Evolutionary conservation across 306 rosid species (phyloP).

Genomic region (Cucumis cinereus): DNA sequence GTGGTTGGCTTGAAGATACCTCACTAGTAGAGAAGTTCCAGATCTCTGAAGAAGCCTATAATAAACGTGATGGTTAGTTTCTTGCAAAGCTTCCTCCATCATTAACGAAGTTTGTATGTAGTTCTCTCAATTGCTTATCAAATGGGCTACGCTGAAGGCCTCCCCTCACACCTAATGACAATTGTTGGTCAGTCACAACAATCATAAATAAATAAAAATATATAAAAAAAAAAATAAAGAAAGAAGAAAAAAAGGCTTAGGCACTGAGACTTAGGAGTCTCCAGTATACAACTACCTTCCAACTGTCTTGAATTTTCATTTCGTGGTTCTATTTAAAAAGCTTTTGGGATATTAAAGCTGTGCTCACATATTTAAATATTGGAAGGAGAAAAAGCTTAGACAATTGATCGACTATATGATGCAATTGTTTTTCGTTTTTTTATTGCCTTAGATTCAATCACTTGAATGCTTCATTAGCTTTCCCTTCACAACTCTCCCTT

Average conservation of each 20-base stretch:
- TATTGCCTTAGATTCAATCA: background rate
- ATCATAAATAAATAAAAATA: too few species aligned
- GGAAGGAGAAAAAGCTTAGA: too few species aligned
- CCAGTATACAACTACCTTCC: background rate
- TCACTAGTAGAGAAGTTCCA: conserved; percentile 74
- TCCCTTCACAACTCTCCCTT: background rate
- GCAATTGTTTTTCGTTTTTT: background rate
- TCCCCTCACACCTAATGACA: background rate
- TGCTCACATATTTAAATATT: background rate
- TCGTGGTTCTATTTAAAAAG: background rate
- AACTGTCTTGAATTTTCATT: background rate
- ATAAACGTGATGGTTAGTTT: conserved; percentile 52
- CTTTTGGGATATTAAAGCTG: background rate
- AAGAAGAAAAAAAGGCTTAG: background rate
- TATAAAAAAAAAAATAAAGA: too few species aligned
- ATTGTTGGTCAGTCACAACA: background rate
- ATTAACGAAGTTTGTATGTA: background rate
- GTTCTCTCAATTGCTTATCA: background rate
- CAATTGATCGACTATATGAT: background rate
- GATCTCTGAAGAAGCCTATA: conserved; percentile 77
- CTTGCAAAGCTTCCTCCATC: background rate
- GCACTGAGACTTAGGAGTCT: background rate
- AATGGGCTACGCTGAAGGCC: background rate
- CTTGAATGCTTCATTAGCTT: background rate
- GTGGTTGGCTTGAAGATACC: conserved; percentile 97